Base-by-base conservation (phyloP, 225 moss, liverwort and hornwort genomes). In the Pseudoscleropodium purum region DNA sequence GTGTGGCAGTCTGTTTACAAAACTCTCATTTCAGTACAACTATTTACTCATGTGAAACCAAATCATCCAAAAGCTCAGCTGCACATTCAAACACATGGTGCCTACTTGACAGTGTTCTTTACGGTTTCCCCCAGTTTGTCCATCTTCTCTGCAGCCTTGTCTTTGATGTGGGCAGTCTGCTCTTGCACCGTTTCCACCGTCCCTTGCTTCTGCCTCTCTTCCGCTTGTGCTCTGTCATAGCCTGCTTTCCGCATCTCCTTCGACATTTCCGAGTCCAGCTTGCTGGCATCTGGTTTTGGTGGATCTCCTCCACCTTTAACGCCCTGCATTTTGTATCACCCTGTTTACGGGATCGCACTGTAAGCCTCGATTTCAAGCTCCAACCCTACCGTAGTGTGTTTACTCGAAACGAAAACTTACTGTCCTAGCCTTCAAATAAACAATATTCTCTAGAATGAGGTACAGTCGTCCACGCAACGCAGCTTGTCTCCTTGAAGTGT, bases 181-280 rank as follows among this genome's bases (percentile, higher is more conserved):
- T 45, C 89, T 83, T 93, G 90, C 17, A 94, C 18, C 83, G 92
- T 93, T 29, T 88, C 93, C 81, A 87, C 41, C 47, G 67, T 16
- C n/a, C 92, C 89, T 79, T 93, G 84, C 81, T 93, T 93, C n/a
- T 89, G 82, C 51, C 13, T 59, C 26, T 92, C 91, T 59, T 94
- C 94, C 33, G 94, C 89, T 84, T 73, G 75, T 7, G 93, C 94
- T 56, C 94, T 87, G 33, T 91, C 84, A 25, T 8, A 84, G 72
- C 94, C 94, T n/a, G 93, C 93, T 87, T 86, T 79, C 88, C 91
- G 89, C 91, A 94, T 93, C 89, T 93, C 84, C 78, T 90, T 83
- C 49, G 34, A 82, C 41, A 5, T 43, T 41, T 93, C 93, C 10
- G 90, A 89, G 59, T 93, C 93, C 88, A 91, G 57, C 18, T 89